A percentile compares a stretch with the other conserved stretches of the same genome.
phyloP scores from a whole-genome alignment of 192 early-diverging fungal species.

The Coemansia sp. region DNA sequence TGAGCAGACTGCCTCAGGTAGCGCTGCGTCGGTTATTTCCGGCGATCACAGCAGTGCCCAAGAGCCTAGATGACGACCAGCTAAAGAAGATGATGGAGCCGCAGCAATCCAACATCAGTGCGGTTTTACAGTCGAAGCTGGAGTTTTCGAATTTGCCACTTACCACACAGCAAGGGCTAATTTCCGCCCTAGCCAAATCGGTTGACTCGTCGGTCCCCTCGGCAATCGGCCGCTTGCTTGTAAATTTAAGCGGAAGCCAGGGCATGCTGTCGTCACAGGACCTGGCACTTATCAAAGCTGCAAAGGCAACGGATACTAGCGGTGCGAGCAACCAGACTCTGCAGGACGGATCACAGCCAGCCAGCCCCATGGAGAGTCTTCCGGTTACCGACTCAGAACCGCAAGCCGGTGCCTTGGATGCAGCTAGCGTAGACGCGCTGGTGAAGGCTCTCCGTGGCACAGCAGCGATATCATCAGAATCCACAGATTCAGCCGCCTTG shows the following conservation, averaged over 20 bases:
- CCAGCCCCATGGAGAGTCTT: constrained; percentile 16
- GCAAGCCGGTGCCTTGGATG: constrained; percentile 12
- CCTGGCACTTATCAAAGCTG: constrained; percentile 26
- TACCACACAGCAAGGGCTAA: constrained; percentile 19
- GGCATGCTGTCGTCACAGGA: constrained; percentile 44
- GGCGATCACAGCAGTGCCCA: constrained; percentile 48
- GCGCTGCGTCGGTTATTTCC: constrained; percentile 54
- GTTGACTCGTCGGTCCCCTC: constrained; percentile 8
- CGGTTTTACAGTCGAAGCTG: constrained; percentile 20
- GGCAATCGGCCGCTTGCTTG: constrained; percentile 26
- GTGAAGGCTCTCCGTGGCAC: constrained; percentile 38
- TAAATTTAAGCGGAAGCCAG: constrained; percentile 30
- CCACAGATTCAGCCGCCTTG: background rate
- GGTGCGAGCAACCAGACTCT: background rate
- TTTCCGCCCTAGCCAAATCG: constrained; percentile 33
- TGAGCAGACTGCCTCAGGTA: constrained; percentile 52
- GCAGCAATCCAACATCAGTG: constrained; percentile 28
- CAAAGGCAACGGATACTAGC: background rate
- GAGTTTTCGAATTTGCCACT: constrained; percentile 10
- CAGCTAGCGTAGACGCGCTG: constrained; percentile 40
- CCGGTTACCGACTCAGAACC: constrained; percentile 14
- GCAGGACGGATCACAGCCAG: constrained; percentile 26
- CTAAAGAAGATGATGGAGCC: constrained; percentile 50
- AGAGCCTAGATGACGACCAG: constrained; percentile 55
- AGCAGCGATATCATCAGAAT: constrained; percentile 21